Base-by-base conservation (phyloP, 163 green algal genomes). In the Chlorella variabilis region DNA sequence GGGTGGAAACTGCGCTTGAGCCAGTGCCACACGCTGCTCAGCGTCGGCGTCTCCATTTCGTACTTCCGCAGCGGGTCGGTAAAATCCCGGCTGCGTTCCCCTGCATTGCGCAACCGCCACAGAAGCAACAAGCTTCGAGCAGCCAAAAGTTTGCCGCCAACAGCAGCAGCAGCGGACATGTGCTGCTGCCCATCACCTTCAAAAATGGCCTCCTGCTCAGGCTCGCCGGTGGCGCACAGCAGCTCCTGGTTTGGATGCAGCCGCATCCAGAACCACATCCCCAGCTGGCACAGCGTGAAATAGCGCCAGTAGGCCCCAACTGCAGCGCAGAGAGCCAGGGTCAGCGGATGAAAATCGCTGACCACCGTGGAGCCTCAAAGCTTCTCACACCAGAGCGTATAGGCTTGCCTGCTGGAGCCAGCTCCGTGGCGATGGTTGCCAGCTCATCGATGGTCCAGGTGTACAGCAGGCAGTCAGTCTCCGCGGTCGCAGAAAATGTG, bases 391-490 rank as follows among this genome's bases (percentile, higher is more conserved):
- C 17, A 39, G 17, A 66, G 13, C 58, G n/a, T 11, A 17, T 66
- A 29, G 1, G 17, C 69, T 2, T 29, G 25, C 70, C 70, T 65
- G 70, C 73, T 13, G 81, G 82, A 36, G 61, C 38, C 39, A 74
- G 75, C 2, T 51, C 36, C 3, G 71, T 83, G n/a, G 82, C 82
- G 36, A 86, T 79, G n/a, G 42, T 49, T 27, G 49, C 34, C 59
- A 86, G 54, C 56, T 83, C 75, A 4, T 83, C 66, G 13, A 63
- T 73, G 45, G 41, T 77, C 70, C 70, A 78, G 34, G 41, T 61
- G 65, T 79, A 83, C 1, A 86, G 49, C 41, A 83, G 38, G 75
- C 82, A 86, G 71, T 86, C 82, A 36, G 65, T 68, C 41, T 70
- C 25, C 25, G 82, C 82, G 0, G 49, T 36, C 23, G 69, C 82